phyloP scores from a whole-genome alignment of 164 flowering plant genomes.

The Annona squamosa region DNA sequence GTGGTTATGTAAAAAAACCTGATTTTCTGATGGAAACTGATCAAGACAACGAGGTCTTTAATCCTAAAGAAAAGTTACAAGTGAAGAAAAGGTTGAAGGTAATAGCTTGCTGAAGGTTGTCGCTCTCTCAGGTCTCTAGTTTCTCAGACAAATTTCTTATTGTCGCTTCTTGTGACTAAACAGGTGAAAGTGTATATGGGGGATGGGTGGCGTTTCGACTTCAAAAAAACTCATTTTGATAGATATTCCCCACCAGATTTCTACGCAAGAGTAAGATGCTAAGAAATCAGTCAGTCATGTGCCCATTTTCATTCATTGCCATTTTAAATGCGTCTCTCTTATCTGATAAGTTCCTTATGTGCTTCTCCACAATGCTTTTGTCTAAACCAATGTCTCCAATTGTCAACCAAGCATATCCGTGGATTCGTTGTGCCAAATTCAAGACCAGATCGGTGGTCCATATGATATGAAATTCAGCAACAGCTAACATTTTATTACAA shows the following conservation, averaged over 20 bases:
- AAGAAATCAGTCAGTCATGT: background rate
- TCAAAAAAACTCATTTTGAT: constrained; percentile 40
- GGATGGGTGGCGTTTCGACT: constrained; percentile 48
- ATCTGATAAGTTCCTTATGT: too few species aligned
- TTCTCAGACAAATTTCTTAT: constrained; percentile 4
- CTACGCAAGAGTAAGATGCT: constrained; percentile 34
- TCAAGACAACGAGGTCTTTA: constrained; percentile 27
- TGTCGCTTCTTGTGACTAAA: constrained; percentile 1
- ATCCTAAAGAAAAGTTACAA: constrained; percentile 24
- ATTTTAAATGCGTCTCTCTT: background rate
- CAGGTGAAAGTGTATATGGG: constrained; percentile 45
- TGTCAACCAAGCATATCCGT: background rate
- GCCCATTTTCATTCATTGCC: background rate
- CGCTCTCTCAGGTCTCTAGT: background rate
- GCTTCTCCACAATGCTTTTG: too few species aligned
- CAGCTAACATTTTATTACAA: too few species aligned
- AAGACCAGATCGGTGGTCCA: background rate
- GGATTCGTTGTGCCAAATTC: background rate
- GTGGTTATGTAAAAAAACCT: constrained; percentile 56
- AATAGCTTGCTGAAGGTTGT: background rate
- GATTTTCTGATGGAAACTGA: constrained; percentile 27
- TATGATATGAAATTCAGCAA: background rate
- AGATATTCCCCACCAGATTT: constrained; percentile 51
- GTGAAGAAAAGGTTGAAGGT: constrained; percentile 43
- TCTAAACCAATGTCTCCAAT: background rate